Evolutionary conservation across 768 basidiomycete genomes (phyloP), one percentile per base, ranked within the genome.

Genomic region (Leccinum rimulosum): DNA sequence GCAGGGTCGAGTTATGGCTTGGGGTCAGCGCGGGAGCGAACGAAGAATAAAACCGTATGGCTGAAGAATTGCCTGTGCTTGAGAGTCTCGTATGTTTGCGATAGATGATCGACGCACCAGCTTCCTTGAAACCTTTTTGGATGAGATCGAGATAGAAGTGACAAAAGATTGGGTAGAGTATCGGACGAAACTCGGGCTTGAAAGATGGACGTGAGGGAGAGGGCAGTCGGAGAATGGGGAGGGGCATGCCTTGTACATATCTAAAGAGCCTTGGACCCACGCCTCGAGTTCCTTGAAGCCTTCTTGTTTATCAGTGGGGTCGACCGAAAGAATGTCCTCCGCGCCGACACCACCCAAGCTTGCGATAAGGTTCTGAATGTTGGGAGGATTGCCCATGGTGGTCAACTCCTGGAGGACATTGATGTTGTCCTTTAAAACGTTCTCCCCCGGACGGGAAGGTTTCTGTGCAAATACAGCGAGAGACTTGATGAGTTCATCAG

Each of bases 61-160:
- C 95, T 94, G 62, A 36, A 58, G 38, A 61, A 57, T 59, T 54
- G 55, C 27, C 53, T 57, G 19, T 51, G 66, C n/a, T 55, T 56
- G 43, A 58, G 54, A 50, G 45, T 52, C 54, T 25, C 31, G 50
- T 14, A 43, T 25, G 31, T 50, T 55, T 51, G 31, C 8, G 48
- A 48, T 25, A 43, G 49, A 50, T 4, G 51, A 31, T 47, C 19
- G 52, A 75, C 87, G 62, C 70, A 89, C 95, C 95, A 63, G 95
- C 90, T 69, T 93, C 90, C 69, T 90, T 88, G 73, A 91, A 93
- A 10, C 93, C 94, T 53, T 88, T 86, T 66, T 94, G 88, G 50
- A 98, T 86, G 52, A 99, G 82, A 72, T 98, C 96, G 31, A 99
- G 80, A 73, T 96, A 98, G 70, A 98, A 98, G 74, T 99, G 94